phyloP scores from a whole-genome alignment of 495 filamentous ascomycete genomes.

The Xylaria flabelliformis region DNA sequence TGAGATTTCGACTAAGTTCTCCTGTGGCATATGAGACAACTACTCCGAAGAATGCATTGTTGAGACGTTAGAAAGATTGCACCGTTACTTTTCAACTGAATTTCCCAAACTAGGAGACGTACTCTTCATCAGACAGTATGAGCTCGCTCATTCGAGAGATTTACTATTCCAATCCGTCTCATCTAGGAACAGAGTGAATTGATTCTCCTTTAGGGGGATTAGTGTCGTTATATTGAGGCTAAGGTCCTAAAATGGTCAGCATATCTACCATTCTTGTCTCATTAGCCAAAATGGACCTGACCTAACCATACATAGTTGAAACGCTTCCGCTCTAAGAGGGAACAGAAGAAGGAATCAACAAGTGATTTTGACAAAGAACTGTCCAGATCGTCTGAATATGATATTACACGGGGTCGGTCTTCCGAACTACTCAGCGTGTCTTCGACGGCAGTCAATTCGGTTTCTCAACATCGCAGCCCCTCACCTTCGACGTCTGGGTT shows the following conservation, averaged over 20 bases:
- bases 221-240: not conserved
- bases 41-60: not conserved
- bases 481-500: slow-evolving; percentile 6
- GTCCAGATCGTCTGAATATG: not conserved
- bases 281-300: not conserved
- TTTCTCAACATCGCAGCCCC: not conserved
- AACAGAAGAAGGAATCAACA: not conserved
- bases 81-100: not conserved
- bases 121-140: not conserved
- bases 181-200: not conserved
- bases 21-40: not conserved
- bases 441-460: not conserved
- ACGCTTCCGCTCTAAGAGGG: not conserved
- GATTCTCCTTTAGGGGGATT: not conserved
- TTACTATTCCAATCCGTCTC: not conserved
- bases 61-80: not conserved
- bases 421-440: not conserved
- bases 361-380: not conserved
- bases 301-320: not conserved
- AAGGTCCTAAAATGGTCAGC: slow-evolving; percentile 4
- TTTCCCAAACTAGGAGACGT: not conserved
- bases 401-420: not conserved
- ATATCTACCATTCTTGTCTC: not conserved
- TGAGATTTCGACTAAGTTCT: not conserved
- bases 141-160: not conserved